A percentile compares a stretch with the other conserved stretches of the same genome.
Evolutionary conservation across 495 filamentous ascomycete species (phyloP).

Genomic region (Neurospora africana): DNA sequence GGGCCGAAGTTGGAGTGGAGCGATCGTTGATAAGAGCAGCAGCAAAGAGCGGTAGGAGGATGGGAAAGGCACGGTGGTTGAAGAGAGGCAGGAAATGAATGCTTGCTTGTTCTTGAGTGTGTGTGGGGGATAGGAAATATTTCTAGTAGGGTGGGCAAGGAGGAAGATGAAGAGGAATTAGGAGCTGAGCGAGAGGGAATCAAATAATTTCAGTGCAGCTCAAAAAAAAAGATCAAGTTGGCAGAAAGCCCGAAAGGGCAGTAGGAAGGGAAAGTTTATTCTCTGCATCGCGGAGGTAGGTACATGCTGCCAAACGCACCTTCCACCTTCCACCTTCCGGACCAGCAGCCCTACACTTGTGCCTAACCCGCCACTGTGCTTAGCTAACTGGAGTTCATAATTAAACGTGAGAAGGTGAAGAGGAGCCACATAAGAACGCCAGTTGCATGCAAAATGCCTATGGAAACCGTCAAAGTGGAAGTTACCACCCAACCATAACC

Average conservation of each 20-base stretch:
- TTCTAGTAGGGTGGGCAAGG: not conserved
- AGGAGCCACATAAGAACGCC: no score
- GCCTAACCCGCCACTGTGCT: not conserved
- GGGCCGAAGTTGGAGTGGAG: not conserved
- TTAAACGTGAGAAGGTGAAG: no score
- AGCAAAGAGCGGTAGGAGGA: not conserved
- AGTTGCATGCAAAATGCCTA: no score
- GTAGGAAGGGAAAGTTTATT: not conserved
- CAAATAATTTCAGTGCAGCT: not conserved
- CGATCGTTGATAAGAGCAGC: not conserved
- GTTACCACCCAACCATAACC: no score
- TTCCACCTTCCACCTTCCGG: not conserved
- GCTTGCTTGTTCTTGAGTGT: not conserved
- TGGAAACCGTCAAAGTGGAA: no score
- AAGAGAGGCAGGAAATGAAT: not conserved
- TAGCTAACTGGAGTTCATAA: not conserved
- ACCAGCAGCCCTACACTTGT: not conserved
- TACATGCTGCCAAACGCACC: not conserved
- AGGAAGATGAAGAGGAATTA: not conserved
- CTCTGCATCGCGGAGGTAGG: not conserved
- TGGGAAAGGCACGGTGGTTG: not conserved
- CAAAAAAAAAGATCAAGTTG: not conserved
- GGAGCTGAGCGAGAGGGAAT: not conserved
- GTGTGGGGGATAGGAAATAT: not conserved
- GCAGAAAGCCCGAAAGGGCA: not conserved